Base-by-base conservation (phyloP, 176 grass and related monocot genomes). In the Oryza punctata region DNA sequence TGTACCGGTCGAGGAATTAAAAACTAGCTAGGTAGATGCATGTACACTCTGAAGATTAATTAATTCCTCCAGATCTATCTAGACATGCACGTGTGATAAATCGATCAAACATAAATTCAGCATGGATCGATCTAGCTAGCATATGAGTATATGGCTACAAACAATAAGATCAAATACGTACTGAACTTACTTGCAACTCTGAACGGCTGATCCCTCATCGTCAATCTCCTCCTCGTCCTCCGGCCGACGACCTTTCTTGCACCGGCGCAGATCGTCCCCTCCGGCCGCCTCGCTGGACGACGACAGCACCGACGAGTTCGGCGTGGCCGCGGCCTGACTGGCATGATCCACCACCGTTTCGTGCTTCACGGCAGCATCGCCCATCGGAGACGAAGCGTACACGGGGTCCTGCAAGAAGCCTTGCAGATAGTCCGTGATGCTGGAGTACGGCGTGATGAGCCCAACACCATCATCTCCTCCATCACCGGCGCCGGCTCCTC, bases 271-370 rank as follows among this genome's bases (percentile, higher is more conserved):
- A 12, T 64, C 65, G 15, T 28, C 81, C 12, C 79, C 77, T 6
- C 63, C 70, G 0, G 52, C 77, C 4, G 23, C 70, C 21, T 87
- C 87, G 8, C 83, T 80, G 24, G 87, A 89, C 1, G 80, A 84
- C 14, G 72, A 86, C 32, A 80, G 59, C 71, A 46, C 78, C 43
- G 90, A 83, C n/a, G 87, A 92, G 76, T 81, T 89, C 4, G 87
- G 75, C 74, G 43, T 78, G 66, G 54, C 18, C 15, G 67, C 69
- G 11, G 10, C 10, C 45, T 33, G 72, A 38, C 49, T 10, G 69
- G 25, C n/a, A 25, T n/a, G 14, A 13, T 27, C 29, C 57, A 27
- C 50, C 25, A 60, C 1, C 63, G 30, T 21, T 68, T 65, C 66
- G 21, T 65, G 80, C 67, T 88, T 82, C 14, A 64, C 66, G 6